These are phyloP conservation scores for Fusarium nanum DNA, from an alignment of 2,329 filamentous ascomycete genomes.

Conservation along the genomic window DNA sequence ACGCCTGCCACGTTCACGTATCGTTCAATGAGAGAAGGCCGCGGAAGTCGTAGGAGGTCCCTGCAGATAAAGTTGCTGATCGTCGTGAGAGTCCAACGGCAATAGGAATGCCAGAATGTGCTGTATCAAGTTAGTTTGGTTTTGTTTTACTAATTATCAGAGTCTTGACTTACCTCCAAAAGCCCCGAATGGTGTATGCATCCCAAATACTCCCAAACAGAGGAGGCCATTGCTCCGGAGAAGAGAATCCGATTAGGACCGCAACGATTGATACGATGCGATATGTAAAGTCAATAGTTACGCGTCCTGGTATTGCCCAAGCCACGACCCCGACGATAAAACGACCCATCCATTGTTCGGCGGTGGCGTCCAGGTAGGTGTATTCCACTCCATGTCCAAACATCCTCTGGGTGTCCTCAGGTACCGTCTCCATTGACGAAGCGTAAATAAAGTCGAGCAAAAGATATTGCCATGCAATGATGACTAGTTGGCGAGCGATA, in stretches of 20 bases:
- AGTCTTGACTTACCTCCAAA: not conserved
- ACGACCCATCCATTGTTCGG: not conserved
- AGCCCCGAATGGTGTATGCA: not conserved
- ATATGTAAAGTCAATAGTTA: not conserved
- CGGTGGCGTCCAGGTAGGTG: not conserved
- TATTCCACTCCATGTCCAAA: not conserved
- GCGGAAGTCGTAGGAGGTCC: not conserved
- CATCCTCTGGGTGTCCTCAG: not conserved
- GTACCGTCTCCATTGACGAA: not conserved
- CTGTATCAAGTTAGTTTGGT: not conserved
- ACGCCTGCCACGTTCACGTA: not conserved
- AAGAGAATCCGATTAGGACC: not conserved
- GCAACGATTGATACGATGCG: not conserved
- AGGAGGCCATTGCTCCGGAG: not conserved
- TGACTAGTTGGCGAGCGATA: not conserved
- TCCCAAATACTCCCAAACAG: not conserved
- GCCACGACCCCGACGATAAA: not conserved
- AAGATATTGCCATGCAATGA: not conserved
- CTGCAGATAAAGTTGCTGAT: not conserved
- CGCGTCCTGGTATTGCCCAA: not conserved
- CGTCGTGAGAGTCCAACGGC: not conserved
- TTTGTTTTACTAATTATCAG: fast-evolving
- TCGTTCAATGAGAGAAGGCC: not conserved
- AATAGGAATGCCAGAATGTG: not conserved
- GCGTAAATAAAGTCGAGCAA: not conserved